Evolutionary conservation across 2,329 filamentous ascomycete genomes (phyloP).

Genomic region (Aureobasidium sp.): DNA sequence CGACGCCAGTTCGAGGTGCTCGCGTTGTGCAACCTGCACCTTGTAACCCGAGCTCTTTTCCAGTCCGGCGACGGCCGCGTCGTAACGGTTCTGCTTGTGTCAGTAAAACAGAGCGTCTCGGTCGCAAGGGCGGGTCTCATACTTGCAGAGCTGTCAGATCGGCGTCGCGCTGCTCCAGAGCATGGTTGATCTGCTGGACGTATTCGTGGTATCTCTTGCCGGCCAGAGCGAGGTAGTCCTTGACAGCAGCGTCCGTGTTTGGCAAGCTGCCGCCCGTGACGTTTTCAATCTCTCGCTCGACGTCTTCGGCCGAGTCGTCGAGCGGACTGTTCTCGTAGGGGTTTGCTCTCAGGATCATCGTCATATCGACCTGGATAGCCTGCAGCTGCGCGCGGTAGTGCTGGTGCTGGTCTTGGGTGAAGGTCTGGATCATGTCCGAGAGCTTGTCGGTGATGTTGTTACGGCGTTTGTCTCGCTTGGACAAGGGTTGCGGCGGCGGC

Average conservation of each 20-base stretch:
- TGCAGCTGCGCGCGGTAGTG: constrained; percentile 85
- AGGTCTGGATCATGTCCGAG: constrained; percentile 64
- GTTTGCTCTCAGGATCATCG: constrained; percentile 74
- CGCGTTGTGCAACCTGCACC: constrained; percentile 53
- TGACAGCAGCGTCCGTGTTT: constrained; percentile 48
- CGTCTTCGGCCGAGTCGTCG: constrained; percentile 55
- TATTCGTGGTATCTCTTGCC: constrained; percentile 81
- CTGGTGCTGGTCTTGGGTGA: constrained; percentile 70
- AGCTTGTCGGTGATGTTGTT: constrained; percentile 75
- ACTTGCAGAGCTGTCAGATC: constrained; percentile 76
- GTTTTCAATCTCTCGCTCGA: constrained; percentile 50
- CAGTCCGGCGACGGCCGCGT: constrained; percentile 47
- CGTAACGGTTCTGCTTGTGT: constrained; percentile 45
- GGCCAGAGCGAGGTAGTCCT: constrained; percentile 56
- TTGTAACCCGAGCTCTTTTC: constrained; percentile 51
- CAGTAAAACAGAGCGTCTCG: not conserved
- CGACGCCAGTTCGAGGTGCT: constrained; percentile 50
- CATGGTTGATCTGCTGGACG: constrained; percentile 76
- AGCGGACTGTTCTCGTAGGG: constrained; percentile 64
- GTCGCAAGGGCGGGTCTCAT: not conserved
- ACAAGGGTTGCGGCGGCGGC: constrained; percentile 43
- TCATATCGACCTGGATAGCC: constrained; percentile 86
- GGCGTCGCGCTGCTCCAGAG: constrained; percentile 79
- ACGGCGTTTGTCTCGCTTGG: constrained; percentile 85
- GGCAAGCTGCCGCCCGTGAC: constrained; percentile 35